These are phyloP conservation scores for Podila clonocystis DNA, from an alignment of 192 early-diverging fungal genomes.

Conservation along the genomic window DNA sequence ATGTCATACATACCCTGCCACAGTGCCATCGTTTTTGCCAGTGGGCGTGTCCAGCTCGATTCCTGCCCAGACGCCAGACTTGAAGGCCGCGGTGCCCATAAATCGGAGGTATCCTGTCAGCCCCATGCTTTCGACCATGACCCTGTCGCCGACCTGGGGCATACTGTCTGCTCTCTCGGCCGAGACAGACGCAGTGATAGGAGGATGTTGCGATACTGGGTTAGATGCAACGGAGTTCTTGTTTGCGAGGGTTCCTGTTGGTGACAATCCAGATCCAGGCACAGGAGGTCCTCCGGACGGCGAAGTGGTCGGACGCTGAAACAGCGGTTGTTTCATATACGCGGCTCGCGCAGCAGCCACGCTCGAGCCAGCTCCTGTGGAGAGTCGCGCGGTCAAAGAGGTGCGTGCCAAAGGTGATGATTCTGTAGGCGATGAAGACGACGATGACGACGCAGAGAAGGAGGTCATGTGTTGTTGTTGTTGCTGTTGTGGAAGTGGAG, in stretches of 20 bases:
- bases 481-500: not conserved
- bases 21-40: slow-evolving; percentile 86
- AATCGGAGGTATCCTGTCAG: slow-evolving; percentile 77
- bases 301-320: slow-evolving; percentile 12
- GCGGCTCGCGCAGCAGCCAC: not conserved
- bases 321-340: slow-evolving; percentile 16
- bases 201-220: not conserved
- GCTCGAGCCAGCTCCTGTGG: not conserved
- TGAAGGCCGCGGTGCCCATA: slow-evolving; percentile 77
- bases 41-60: slow-evolving; percentile 76
- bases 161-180: slow-evolving; percentile 15
- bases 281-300: no score
- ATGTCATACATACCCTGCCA: slow-evolving; percentile 61
- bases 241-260: not conserved
- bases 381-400: slow-evolving; percentile 1
- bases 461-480: slow-evolving; percentile 2
- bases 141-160: slow-evolving; percentile 64
- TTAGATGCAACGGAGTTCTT: not conserved
- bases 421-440: slow-evolving; percentile 18
- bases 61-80: slow-evolving; percentile 83
- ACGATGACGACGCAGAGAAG: slow-evolving; percentile 5
- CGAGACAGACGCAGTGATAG: slow-evolving; percentile 3
- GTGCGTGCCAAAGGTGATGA: slow-evolving; percentile 15
- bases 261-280: slow-evolving; percentile 6
- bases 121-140: slow-evolving; percentile 69